phyloP scores from a whole-genome alignment of 2,329 filamentous ascomycete genomes.

The Neonectria neomacrospora region DNA sequence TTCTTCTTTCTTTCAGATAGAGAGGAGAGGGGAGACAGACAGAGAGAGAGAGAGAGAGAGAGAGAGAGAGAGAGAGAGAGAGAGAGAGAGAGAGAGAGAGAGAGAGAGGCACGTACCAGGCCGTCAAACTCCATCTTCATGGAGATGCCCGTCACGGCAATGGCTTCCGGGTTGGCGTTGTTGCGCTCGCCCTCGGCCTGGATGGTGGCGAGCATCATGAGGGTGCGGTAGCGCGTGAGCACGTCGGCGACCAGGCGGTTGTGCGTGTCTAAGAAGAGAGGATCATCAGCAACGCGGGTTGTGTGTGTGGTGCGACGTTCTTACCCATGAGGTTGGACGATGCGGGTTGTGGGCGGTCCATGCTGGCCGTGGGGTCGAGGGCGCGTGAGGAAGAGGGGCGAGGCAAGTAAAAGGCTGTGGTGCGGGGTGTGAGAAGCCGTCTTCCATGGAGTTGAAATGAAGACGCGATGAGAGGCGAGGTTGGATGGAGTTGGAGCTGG shows the following conservation, averaged over 20 bases:
- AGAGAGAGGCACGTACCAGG: no score
- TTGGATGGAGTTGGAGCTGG: conserved; percentile 29
- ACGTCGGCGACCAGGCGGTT: conserved; percentile 58
- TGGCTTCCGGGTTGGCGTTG: conserved; percentile 54
- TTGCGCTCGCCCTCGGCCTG: conserved; percentile 54
- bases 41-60: no score
- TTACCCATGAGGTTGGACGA: conserved; percentile 53
- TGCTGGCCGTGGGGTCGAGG: conserved; percentile 19
- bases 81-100: no score
- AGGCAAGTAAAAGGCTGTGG: neutral
- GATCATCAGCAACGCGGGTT: neutral
- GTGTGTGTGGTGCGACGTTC: neutral
- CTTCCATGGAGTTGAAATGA: conserved; percentile 8
- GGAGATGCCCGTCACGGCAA: conserved; percentile 56
- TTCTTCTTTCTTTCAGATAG: no score
- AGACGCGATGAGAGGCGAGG: conserved; percentile 22
- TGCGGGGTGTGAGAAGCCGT: conserved; percentile 5
- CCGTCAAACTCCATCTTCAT: conserved; percentile 60
- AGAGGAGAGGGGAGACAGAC: neutral
- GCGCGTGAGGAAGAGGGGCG: neutral
- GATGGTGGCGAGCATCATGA: conserved; percentile 57
- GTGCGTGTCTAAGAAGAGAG: conserved; percentile 52
- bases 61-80: no score
- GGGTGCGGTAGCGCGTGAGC: conserved; percentile 56
- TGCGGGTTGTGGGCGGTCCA: conserved; percentile 49